Conservation (phyloP, 306 rosid genomes). For the Fragaria ananassa region DNA sequence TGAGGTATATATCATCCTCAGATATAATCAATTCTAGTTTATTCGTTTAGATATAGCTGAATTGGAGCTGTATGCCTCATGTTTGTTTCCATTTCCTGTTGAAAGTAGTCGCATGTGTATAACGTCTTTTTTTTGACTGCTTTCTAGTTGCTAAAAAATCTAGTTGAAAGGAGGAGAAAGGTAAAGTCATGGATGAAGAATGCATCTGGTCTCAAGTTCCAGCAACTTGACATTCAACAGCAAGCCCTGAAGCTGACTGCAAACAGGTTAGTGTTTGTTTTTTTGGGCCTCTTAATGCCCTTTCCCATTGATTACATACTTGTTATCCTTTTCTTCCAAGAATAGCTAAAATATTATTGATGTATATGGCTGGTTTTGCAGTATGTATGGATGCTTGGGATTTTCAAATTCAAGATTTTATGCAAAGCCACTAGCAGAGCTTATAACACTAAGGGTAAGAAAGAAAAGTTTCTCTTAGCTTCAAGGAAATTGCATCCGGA, state of each 20-base stretch:
- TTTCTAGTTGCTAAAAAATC: conserved; percentile 70
- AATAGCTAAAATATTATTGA: background rate
- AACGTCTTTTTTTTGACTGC: conserved; percentile 2
- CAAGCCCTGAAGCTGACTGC: conserved; percentile 99
- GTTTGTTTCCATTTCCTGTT: conserved; percentile 4
- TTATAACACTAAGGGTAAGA: conserved; percentile 84
- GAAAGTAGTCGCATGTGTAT: conserved; percentile 4
- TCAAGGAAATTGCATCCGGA: background rate
- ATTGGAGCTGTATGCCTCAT: conserved; percentile 4
- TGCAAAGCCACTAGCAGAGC: conserved; percentile 96
- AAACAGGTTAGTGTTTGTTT: conserved; percentile 57
- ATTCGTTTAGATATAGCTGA: background rate
- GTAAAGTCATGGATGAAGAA: conserved; percentile 87
- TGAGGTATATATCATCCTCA: conserved; percentile 51
- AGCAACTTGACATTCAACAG: conserved; percentile 89
- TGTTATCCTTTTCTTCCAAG: conserved; percentile 6
- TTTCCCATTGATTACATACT: conserved; percentile 6
- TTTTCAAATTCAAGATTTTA: conserved; percentile 94
- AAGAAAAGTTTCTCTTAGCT: conserved; percentile 17
- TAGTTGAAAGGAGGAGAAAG: conserved; percentile 72
- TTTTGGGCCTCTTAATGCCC: conserved; percentile 3
- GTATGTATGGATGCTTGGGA: conserved; percentile 98
- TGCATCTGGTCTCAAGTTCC: conserved; percentile 76
- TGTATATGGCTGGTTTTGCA: conserved; percentile 39
- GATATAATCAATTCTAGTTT: background rate